Conservation (phyloP, 2,329 filamentous ascomycete species). For the Alternaria ventricosa region DNA sequence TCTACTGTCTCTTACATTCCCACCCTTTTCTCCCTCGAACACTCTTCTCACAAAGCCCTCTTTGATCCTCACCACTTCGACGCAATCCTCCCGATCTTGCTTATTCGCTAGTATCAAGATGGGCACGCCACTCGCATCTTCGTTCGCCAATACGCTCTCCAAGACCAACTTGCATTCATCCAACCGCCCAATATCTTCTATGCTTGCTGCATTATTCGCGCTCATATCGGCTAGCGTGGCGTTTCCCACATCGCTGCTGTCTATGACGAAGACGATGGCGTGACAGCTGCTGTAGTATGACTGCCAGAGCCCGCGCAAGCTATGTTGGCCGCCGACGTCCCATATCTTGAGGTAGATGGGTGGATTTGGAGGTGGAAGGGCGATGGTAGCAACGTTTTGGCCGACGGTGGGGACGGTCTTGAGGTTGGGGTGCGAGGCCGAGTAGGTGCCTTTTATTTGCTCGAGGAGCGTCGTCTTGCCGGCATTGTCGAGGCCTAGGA, state of each 20-base stretch:
- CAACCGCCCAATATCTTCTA: slow-evolving; percentile 62
- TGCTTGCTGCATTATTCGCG: slow-evolving; percentile 41
- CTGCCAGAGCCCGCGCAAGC: slow-evolving; percentile 89
- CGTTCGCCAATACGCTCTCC: slow-evolving; percentile 85
- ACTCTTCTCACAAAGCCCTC: slow-evolving; percentile 95
- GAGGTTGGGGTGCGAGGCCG: slow-evolving; percentile 69
- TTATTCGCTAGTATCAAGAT: slow-evolving; percentile 95
- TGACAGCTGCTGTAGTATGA: slow-evolving; percentile 94
- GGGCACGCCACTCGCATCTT: slow-evolving; percentile 89
- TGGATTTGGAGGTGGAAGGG: slow-evolving; percentile 64
- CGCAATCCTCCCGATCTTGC: slow-evolving; percentile 95
- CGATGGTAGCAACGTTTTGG: slow-evolving; percentile 93
- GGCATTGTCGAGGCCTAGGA: slow-evolving; percentile 96
- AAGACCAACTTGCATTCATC: slow-evolving; percentile 90
- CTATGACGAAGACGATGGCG: slow-evolving; percentile 97
- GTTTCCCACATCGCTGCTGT: slow-evolving; percentile 91
- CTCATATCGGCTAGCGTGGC: slow-evolving; percentile 67
- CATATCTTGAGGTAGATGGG: slow-evolving; percentile 99
- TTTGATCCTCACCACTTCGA: slow-evolving; percentile 97
- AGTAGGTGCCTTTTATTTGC: slow-evolving; percentile 90
- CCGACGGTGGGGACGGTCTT: slow-evolving; percentile 97
- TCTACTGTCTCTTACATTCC: slow-evolving; percentile 84
- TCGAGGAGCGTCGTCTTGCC: slow-evolving; percentile 98
- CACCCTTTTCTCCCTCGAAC: slow-evolving; percentile 90
- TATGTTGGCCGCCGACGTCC: slow-evolving; percentile 95